Evolutionary conservation across 2,329 filamentous ascomycete species (phyloP).

Genomic region (Colletotrichum ledebouriae): DNA sequence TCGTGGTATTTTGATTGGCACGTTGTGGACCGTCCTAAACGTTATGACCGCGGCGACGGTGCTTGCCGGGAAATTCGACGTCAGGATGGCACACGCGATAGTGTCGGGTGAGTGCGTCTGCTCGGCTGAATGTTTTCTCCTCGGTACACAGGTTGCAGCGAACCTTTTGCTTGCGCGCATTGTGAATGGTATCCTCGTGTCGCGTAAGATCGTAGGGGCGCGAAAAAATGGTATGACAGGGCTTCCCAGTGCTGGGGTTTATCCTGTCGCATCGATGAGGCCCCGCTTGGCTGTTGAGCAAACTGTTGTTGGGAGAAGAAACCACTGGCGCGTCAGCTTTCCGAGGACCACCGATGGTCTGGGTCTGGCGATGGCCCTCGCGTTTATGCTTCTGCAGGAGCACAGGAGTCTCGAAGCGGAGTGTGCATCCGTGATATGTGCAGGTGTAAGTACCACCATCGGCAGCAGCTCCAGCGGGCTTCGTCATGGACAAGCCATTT

Average conservation of each 20-base stretch:
- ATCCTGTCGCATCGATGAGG: conserved; percentile 93
- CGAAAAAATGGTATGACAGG: conserved; percentile 94
- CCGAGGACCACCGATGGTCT: conserved; percentile 58
- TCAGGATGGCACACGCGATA: conserved; percentile 96
- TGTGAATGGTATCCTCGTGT: conserved; percentile 98
- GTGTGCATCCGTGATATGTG: conserved; percentile 90
- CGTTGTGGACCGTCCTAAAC: too few species aligned
- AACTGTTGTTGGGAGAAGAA: conserved; percentile 58
- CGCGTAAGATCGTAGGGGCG: conserved; percentile 95
- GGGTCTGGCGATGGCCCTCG: conserved; percentile 88
- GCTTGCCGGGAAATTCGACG: conserved; percentile 81
- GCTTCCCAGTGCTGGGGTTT: conserved; percentile 95
- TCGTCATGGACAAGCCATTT: conserved; percentile 51
- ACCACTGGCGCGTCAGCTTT: conserved; percentile 55
- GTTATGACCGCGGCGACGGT: conserved; percentile 50
- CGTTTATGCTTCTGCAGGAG: conserved; percentile 96
- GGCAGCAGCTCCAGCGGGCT: conserved; percentile 74
- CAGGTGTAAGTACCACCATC: conserved; percentile 95
- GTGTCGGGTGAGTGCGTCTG: conserved; percentile 93
- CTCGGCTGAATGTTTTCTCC: conserved; percentile 96
- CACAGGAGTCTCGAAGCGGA: conserved; percentile 88
- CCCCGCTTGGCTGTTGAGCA: conserved; percentile 88
- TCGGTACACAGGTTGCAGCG: conserved; percentile 93
- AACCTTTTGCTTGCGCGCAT: conserved; percentile 93
- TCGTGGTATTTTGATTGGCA: too few species aligned